Percentiles rank a stretch among this genome's conserved stretches.
These are phyloP conservation scores for Kuraishia capsulata DNA, from an alignment of 805 yeast genomes.

Conservation along the genomic window DNA sequence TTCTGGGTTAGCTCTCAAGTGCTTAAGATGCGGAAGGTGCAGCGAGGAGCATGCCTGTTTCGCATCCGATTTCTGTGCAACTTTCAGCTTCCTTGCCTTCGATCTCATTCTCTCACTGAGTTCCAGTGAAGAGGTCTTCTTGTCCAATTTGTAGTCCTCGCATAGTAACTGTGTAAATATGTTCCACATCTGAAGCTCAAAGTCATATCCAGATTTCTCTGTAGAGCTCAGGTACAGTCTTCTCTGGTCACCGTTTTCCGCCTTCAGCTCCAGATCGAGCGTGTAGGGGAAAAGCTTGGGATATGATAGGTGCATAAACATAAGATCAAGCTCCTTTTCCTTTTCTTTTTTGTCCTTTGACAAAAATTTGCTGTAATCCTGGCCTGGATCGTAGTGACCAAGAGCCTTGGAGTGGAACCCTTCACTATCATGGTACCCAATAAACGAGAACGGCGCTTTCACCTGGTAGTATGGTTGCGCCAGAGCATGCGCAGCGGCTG, in stretches of 20 bases:
- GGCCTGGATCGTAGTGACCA: slow-evolving; percentile 31
- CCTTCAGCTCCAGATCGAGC: slow-evolving; percentile 10
- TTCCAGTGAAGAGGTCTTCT: too few relatives aligned
- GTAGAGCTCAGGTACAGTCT: slow-evolving; percentile 22
- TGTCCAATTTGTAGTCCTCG: slow-evolving; percentile 14
- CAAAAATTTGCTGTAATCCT: slow-evolving; percentile 15
- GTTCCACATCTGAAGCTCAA: slow-evolving; percentile 31
- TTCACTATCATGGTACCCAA: slow-evolving; percentile 33
- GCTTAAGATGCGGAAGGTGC: slow-evolving; percentile 26
- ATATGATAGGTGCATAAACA: slow-evolving; percentile 53
- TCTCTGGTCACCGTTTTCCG: slow-evolving; percentile 14
- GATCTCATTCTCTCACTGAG: too few relatives aligned
- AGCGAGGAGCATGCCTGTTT: slow-evolving; percentile 19
- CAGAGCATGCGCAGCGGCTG: slow-evolving; percentile 48
- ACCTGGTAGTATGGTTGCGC: slow-evolving; percentile 47
- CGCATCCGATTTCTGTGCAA: slow-evolving; percentile 16
- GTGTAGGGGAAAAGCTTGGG: slow-evolving; percentile 36
- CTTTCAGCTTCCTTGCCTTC: slow-evolving; percentile 19
- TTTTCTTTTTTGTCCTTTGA: slow-evolving; percentile 10
- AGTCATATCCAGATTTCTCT: slow-evolving; percentile 22
- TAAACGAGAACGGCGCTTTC: slow-evolving; percentile 37
- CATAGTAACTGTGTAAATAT: slow-evolving; percentile 27
- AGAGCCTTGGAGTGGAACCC: slow-evolving; percentile 31
- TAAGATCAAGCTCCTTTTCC: slow-evolving; percentile 12
- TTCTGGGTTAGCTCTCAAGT: slow-evolving; percentile 20